Evolutionary conservation across 2,329 filamentous ascomycete genomes (phyloP).

Genomic region (Colletotrichum orbiculare): DNA sequence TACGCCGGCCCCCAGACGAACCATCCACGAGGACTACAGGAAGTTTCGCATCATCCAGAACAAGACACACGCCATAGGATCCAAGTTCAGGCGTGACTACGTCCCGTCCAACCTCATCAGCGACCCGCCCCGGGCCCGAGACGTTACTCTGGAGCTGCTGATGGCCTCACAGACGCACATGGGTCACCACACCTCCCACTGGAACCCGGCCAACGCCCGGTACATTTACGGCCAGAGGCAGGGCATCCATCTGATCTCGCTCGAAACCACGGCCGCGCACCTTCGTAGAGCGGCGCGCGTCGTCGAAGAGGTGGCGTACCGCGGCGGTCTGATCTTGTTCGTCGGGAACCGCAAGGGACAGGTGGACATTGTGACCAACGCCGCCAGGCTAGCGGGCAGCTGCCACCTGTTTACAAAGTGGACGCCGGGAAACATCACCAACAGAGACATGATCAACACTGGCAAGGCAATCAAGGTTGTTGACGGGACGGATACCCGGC

Average conservation of each 20-base stretch:
- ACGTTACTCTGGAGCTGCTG: slow-evolving; percentile 90
- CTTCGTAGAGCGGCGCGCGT: slow-evolving; percentile 93
- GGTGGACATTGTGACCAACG: slow-evolving; percentile 81
- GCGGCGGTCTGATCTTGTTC: slow-evolving; percentile 88
- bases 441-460: slow-evolving; percentile 88
- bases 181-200: slow-evolving; percentile 89
- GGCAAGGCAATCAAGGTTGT: slow-evolving; percentile 78
- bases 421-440: slow-evolving; percentile 92
- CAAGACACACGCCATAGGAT: slow-evolving; percentile 52
- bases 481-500: slow-evolving; percentile 74
- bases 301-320: slow-evolving; percentile 85
- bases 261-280: slow-evolving; percentile 89
- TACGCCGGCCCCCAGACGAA: neutral
- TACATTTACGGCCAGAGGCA: slow-evolving; percentile 94
- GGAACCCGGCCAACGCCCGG: slow-evolving; percentile 93
- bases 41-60: neutral
- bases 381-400: slow-evolving; percentile 79
- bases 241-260: slow-evolving; percentile 91
- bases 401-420: slow-evolving; percentile 94
- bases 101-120: slow-evolving; percentile 72
- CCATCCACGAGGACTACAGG: slow-evolving; percentile 2
- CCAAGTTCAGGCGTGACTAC: slow-evolving; percentile 66
- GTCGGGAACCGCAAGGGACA: slow-evolving; percentile 89
- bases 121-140: slow-evolving; percentile 79
- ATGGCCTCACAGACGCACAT: slow-evolving; percentile 89